Conservation (phyloP, 345 rosid species). For the Salix koriyanagi region DNA sequence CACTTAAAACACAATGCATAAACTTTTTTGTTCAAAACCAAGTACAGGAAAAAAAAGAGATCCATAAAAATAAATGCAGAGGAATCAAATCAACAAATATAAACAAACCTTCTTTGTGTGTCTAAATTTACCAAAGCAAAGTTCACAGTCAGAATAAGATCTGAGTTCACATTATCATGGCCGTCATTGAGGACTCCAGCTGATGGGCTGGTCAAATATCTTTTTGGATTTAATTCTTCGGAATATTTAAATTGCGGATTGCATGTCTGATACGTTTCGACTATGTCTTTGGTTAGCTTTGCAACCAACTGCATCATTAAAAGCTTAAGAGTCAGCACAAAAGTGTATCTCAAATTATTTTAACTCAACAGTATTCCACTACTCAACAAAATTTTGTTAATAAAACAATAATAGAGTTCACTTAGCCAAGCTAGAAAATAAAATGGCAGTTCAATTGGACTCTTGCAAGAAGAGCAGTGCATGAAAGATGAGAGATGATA, state of each 20-base stretch:
- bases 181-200: constrained; percentile 91
- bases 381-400: not conserved
- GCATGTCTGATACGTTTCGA: constrained; percentile 83
- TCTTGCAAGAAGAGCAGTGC: not conserved
- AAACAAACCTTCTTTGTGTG: constrained; percentile 73
- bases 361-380: not conserved
- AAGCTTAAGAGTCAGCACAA: constrained; percentile 24
- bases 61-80: constrained; percentile 3
- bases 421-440: constrained; percentile 5
- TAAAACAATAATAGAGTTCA: not conserved
- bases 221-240: constrained; percentile 90
- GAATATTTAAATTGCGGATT: constrained; percentile 85
- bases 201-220: constrained; percentile 93
- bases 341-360: constrained; percentile 7
- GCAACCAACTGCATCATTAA: constrained; percentile 65
- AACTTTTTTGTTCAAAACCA: not conserved
- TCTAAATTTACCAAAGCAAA: constrained; percentile 62
- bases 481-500: not conserved
- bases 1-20: not conserved
- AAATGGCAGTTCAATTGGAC: not conserved
- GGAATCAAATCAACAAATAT: constrained; percentile 6
- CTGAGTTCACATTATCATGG: constrained; percentile 87
- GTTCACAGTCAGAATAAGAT: constrained; percentile 87
- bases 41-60: constrained; percentile 4
- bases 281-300: constrained; percentile 78